A percentile compares a stretch with the other conserved stretches of the same genome.
These are phyloP conservation scores for Hippophae rhamnoides DNA, from an alignment of 306 rosid species.

Conservation along the genomic window DNA sequence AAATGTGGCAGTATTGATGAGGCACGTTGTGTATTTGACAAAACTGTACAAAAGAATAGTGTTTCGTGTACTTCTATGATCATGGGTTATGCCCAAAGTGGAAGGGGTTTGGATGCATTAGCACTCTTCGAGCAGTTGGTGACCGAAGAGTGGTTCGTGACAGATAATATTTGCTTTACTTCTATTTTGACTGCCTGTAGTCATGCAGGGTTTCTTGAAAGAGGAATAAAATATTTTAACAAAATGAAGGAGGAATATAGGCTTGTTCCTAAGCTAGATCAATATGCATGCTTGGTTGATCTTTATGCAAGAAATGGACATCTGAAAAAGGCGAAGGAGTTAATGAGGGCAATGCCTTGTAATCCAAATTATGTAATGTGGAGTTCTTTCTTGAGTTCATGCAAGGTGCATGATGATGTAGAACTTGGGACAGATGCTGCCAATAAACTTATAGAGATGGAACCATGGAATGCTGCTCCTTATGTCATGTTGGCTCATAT, in stretches of 20 bases:
- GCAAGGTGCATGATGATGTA: conserved; percentile 45
- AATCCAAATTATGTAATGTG: conserved; percentile 48
- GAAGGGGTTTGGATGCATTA: conserved; percentile 49
- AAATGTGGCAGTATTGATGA: conserved; percentile 47
- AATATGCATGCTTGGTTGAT: conserved; percentile 58
- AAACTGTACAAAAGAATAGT: conserved; percentile 28
- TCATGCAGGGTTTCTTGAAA: conserved; percentile 47
- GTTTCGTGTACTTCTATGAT: conserved; percentile 57
- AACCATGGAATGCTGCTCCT: conserved; percentile 40
- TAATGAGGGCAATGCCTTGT: conserved; percentile 53
- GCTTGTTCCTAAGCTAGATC: conserved; percentile 41
- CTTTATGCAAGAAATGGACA: conserved; percentile 58
- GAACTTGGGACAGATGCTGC: conserved; percentile 55
- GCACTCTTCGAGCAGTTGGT: conserved; percentile 43
- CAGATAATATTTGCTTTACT: conserved; percentile 45
- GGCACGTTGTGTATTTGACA: conserved; percentile 39
- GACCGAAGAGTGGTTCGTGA: conserved; percentile 28
- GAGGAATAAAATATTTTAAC: conserved; percentile 43
- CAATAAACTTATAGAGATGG: conserved; percentile 39
- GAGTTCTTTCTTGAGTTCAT: conserved; percentile 46
- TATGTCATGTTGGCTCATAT: conserved; percentile 47
- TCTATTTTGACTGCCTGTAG: conserved; percentile 58
- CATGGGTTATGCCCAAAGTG: conserved; percentile 54
- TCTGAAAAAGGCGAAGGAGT: conserved; percentile 41
- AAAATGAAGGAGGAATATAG: conserved; percentile 33